Conservation (phyloP, 768 basidiomycete species). For the Trametes maxima region DNA sequence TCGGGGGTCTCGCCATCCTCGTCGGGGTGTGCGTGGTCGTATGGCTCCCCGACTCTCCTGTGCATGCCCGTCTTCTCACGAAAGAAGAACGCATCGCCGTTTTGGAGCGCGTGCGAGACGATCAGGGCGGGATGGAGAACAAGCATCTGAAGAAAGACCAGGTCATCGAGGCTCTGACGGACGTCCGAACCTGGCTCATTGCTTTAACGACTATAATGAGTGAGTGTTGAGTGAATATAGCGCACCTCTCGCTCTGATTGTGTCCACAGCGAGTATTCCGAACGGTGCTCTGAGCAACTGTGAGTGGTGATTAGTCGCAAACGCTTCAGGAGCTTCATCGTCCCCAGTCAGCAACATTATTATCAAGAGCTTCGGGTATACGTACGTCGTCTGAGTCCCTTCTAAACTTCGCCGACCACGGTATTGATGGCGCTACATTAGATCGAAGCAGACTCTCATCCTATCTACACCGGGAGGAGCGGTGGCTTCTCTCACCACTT, state of each 20-base stretch:
- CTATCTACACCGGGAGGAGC: conserved; percentile 58
- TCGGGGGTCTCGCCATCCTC: conserved; percentile 61
- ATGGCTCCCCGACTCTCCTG: conserved; percentile 67
- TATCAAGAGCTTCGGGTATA: conserved; percentile 65
- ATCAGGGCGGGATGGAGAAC: conserved; percentile 65
- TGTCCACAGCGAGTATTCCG: conserved; percentile 57
- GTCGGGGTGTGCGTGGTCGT: conserved; percentile 58
- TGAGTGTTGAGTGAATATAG: conserved; percentile 34
- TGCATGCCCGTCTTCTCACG: conserved; percentile 57
- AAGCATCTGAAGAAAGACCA: conserved; percentile 61
- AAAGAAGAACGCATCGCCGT: conserved; percentile 63
- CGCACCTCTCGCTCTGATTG: conserved; percentile 10
- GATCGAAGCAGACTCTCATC: conserved; percentile 62
- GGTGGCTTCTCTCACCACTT: conserved; percentile 44
- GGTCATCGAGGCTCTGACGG: conserved; percentile 55
- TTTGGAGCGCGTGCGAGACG: conserved; percentile 66
- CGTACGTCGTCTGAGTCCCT: conserved; percentile 40
- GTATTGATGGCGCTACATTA: conserved; percentile 23
- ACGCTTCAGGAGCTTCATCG: not conserved
- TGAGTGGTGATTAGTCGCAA: conserved; percentile 32
- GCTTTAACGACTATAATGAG: conserved; percentile 60
- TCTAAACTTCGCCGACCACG: not conserved
- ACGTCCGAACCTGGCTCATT: conserved; percentile 64
- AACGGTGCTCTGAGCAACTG: conserved; percentile 68
- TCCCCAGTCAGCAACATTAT: conserved; percentile 60